Evolutionary conservation across 2,329 filamentous ascomycete genomes (phyloP).

Genomic region (Cladophialophora bantiana): DNA sequence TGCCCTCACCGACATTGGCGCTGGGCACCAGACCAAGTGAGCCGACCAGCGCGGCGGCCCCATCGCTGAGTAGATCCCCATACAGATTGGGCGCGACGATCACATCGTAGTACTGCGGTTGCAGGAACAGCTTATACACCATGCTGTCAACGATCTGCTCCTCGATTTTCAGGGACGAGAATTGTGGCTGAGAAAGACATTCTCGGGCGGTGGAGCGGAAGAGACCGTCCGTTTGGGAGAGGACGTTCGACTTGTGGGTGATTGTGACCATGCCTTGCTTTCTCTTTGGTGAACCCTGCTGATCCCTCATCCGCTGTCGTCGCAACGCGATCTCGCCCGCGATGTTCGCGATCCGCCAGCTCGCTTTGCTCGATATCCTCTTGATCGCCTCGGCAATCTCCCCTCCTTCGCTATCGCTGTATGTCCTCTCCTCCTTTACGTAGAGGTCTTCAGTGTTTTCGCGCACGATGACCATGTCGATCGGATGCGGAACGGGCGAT

Average conservation of each 20-base stretch:
- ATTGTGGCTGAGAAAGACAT: slow-evolving; percentile 72
- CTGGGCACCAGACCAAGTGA: slow-evolving; percentile 90
- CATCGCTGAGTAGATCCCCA: slow-evolving; percentile 95
- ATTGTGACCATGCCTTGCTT: slow-evolving; percentile 81
- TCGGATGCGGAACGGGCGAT: slow-evolving; percentile 62
- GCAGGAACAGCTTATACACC: slow-evolving; percentile 99
- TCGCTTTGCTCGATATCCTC: slow-evolving; percentile 88
- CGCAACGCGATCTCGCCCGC: slow-evolving; percentile 93
- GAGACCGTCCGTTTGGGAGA: slow-evolving; percentile 93
- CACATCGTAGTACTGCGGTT: slow-evolving; percentile 93
- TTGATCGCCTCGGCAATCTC: slow-evolving; percentile 98
- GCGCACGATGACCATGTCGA: slow-evolving; percentile 97
- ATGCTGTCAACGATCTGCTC: slow-evolving; percentile 99
- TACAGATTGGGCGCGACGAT: slow-evolving; percentile 98
- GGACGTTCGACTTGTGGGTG: slow-evolving; percentile 97
- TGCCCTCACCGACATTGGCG: slow-evolving; percentile 92
- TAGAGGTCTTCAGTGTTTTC: slow-evolving; percentile 99
- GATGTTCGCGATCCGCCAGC: slow-evolving; percentile 85
- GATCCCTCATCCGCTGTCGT: slow-evolving; percentile 77
- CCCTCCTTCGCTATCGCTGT: slow-evolving; percentile 69
- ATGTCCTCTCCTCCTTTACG: slow-evolving; percentile 94
- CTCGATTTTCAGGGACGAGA: slow-evolving; percentile 73
- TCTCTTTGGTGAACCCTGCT: slow-evolving; percentile 47
- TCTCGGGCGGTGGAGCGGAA: slow-evolving; percentile 82
- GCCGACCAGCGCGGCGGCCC: slow-evolving; percentile 90